Evolutionary conservation across 2,329 filamentous ascomycete genomes (phyloP).

Genomic region (Cytospora piceae): DNA sequence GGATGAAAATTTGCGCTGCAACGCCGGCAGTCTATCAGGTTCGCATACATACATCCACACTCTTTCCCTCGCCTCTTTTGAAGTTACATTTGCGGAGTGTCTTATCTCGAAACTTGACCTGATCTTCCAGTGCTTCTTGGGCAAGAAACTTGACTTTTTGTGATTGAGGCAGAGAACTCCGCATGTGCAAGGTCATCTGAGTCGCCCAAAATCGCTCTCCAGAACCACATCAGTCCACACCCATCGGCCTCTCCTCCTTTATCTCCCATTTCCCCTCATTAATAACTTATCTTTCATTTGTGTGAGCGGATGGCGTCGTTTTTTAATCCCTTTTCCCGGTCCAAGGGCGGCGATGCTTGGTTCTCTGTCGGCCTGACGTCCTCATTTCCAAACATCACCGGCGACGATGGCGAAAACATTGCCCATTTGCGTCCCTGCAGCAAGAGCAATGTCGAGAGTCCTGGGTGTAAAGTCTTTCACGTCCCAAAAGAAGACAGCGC

Average conservation of each 20-base stretch:
- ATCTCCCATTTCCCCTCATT: background rate
- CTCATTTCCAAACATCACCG: slow-evolving; percentile 27
- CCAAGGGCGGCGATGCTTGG: slow-evolving; percentile 24
- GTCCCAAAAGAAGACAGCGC: slow-evolving; percentile 29
- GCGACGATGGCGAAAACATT: slow-evolving; percentile 19
- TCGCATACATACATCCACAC: too few relatives aligned
- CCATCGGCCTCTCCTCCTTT: background rate
- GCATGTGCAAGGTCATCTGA: too few relatives aligned
- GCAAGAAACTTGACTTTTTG: too few relatives aligned
- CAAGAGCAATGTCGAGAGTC: background rate
- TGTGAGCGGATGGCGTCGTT: slow-evolving; percentile 18
- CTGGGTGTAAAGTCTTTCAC: slow-evolving; percentile 22
- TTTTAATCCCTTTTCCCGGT: slow-evolving; percentile 25
- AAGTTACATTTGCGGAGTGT: background rate
- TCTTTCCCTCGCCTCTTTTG: background rate
- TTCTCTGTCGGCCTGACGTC: slow-evolving; percentile 23
- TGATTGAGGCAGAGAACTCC: too few relatives aligned
- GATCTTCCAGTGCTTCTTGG: too few relatives aligned
- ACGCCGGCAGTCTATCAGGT: background rate
- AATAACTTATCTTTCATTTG: background rate
- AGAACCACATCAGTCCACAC: too few relatives aligned
- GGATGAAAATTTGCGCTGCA: background rate
- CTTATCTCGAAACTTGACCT: background rate
- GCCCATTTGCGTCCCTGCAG: slow-evolving; percentile 18
- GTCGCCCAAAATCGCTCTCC: too few relatives aligned